Base-by-base conservation (phyloP, 2,329 filamentous ascomycete species). In the Xylariales sp. region DNA sequence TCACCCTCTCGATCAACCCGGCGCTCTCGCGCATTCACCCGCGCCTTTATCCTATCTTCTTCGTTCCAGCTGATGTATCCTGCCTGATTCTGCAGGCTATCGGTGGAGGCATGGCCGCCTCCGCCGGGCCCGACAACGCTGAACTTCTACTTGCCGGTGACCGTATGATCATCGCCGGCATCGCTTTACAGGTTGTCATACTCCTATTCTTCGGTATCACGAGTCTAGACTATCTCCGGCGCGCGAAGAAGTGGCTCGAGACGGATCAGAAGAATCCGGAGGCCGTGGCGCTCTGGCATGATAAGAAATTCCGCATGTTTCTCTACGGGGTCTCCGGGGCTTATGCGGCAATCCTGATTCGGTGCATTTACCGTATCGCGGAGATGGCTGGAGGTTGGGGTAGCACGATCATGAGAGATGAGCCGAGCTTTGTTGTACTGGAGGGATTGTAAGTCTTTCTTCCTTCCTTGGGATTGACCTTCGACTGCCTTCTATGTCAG, bases 371-470 rank as follows among this genome's bases (percentile, higher is more conserved):
- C 56, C 69, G 76, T 51, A 74, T 82, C 40, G 74, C 72, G 1
- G 79, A 83, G 56, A 80, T 83, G 76, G 71, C 74, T 2, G 75
- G 76, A 19, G 79, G 80, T 15, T 84, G 78, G 78, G 75, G 74
- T 8, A 81, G 79, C 60, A 54, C 66, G 12, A 75, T 82, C 55
- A 82, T 83, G 77, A 75, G 78, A 49, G 70, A 82, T 57, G 66
- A 83, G 62, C 62, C 66, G 32, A 73, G 71, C 14, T 83, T 82
- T 51, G 68, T 80, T 45, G 69, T 76, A 10, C 67, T 82, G 28
- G 79, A 83, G 51, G 65, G 69, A 46, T 66, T 68, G 70, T 75
- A 44, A 57, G 61, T 58, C 40, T 32, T 9, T 28, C n/a, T 15
- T 21, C 16, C 24, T 5, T 12, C 7, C 5, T 19, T 4, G 16